phyloP scores from a whole-genome alignment of 306 rosid genomes.

The Glycine latifolia region DNA sequence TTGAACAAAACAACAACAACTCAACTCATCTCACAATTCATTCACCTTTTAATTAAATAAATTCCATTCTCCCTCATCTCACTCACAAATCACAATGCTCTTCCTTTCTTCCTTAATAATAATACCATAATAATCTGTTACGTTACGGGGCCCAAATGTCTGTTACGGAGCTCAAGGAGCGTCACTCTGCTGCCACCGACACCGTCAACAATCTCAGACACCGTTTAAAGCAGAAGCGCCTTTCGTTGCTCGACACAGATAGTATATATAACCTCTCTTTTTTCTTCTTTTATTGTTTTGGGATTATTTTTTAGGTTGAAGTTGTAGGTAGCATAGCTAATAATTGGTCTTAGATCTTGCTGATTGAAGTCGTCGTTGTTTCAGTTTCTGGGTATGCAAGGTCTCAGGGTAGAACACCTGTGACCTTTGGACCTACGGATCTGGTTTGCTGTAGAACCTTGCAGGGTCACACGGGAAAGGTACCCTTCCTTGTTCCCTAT shows the following conservation, averaged over 20 bases:
- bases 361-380: conserved; percentile 26
- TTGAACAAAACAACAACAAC: no score
- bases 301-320: background rate
- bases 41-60: conserved; percentile 52
- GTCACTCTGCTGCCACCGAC: conserved; percentile 71
- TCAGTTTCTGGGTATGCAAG: conserved; percentile 70
- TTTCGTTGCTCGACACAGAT: conserved; percentile 79
- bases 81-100: conserved; percentile 27
- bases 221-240: conserved; percentile 70
- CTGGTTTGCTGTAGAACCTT: conserved; percentile 89
- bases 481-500: background rate
- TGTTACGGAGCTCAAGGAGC: conserved; percentile 79
- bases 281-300: background rate
- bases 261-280: conserved; percentile 41
- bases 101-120: conserved; percentile 46
- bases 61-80: no score
- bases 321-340: no score
- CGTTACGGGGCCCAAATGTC: conserved; percentile 56
- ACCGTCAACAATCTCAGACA: conserved; percentile 76
- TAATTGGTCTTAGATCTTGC: conserved; percentile 48
- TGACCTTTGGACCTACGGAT: conserved; percentile 82
- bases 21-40: conserved; percentile 47
- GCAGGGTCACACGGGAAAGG: conserved; percentile 91
- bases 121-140: conserved; percentile 40
- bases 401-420: conserved; percentile 71